Evolutionary conservation across 176 grass and related monocot genomes (phyloP), one percentile per base, ranked within the genome.

Genomic region (Aegilops umbellulata): DNA sequence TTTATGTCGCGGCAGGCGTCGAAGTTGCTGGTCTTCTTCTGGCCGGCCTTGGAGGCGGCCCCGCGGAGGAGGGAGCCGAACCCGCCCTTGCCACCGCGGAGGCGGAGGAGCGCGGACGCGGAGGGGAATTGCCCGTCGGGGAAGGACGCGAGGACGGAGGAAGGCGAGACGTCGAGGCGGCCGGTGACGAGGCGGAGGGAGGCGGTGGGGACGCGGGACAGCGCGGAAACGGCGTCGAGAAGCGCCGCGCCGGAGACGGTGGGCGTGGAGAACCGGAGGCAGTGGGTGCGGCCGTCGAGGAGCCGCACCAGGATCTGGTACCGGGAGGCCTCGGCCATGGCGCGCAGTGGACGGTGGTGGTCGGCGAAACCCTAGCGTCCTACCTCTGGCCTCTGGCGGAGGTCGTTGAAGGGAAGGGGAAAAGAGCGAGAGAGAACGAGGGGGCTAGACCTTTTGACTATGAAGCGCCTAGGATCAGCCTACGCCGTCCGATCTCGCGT

Each of bases 1-100:
- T 88, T 99, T 80, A 99, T 95, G 70, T 99, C 97, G 31, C 97
- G 90, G 85, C 97, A 99, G 22, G 97, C 97, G 41, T 99, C 97
- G 35, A 99, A 99, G 60, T 99, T 99, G 79, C 84, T 99, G 10
- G 97, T 99, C 86, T 99, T 99, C 87, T 99, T 99, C 87, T 96
- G 97, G 5, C 97, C 97, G 5, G 97, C 94, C 74, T 99, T 99
- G 61, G 97, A 95, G 10, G 97, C 97, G 9, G 97, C 94, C 20
- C 97, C 97, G 20, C 97, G 86, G 68, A 96, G 97, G 19, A 99
- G 90, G 70, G 97, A 99, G 16, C 97, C 94, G 70, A 99, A 99
- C 8, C 97, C 97, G 25, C 97, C 97, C 85, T 99, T 99, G 39
- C 97, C 97, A 27, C 97, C 97, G 13, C 84, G 94, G 11, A 99